Base-by-base conservation (phyloP, 23 red algal genomes). In the Cyanidiococcus yangmingshanensis region DNA sequence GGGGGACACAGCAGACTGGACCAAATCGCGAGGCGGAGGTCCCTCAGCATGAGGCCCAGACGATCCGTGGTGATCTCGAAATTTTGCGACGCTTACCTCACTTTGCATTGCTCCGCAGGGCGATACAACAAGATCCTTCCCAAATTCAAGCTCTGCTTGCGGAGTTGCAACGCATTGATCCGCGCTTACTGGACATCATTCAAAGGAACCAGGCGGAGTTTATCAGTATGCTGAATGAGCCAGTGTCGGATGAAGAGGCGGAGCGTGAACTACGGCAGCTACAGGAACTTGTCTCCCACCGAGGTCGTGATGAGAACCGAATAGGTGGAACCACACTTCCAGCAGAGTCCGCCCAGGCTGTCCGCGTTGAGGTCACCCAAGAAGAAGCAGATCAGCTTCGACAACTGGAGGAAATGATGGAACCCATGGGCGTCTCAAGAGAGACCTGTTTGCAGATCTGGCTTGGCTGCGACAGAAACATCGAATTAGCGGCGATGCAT, bases 381-480 rank as follows among this genome's bases (percentile, higher is more conserved):
- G 88, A 91, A 68, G 94, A 98, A 76, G 63, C 67, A 51, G 84
- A 89, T 36, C 94, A 98, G 74, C 74, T 98, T 39, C 50, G 79
- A 40, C 88, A 88, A 15, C 74, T 98, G 37, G 77, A 83, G 75
- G 80, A 87, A 41, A 50, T 92, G 77, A 82, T 85, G 25, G 76
- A 67, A 12, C 77, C 84, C 0, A 89, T 98, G 74, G 94, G 94
- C 0, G 80, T 98, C 39, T 58, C 76, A 32, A 38, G 85, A 33
- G 76, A 80, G 0, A 75, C 82, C 31, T 80, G 90, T 39, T 58
- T 98, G 18, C 84, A 98, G 71, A 87, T 88, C 18, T 98, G 88
- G 88, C 76, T 98, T n/a, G 85, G 85, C 57, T 98, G 94, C 75
- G 84, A 89, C n/a, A 59, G 85, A 24, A 84, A 98, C 67, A 88